Evolutionary conservation across 2,329 filamentous ascomycete species (phyloP).

Genomic region (Penicillium sp.): DNA sequence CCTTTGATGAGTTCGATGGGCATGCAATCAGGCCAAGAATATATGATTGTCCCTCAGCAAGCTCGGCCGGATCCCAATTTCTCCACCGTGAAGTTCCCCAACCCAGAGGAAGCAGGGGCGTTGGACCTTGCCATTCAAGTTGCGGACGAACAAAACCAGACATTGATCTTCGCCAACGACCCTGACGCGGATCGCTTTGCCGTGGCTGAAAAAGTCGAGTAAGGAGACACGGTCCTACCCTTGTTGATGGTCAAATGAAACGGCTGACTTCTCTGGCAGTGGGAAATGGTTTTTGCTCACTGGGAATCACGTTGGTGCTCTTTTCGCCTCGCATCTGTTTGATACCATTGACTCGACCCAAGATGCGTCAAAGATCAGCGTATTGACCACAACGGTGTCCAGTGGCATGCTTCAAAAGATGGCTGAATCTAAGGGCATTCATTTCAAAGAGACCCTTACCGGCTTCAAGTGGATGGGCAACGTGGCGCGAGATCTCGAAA

Average conservation of each 20-base stretch:
- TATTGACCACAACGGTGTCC: slow-evolving; percentile 59
- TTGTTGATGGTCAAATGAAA: background rate
- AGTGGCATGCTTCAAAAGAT: slow-evolving; percentile 57
- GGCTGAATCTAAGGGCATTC: slow-evolving; percentile 50
- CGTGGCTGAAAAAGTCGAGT: slow-evolving; percentile 52
- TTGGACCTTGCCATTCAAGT: slow-evolving; percentile 54
- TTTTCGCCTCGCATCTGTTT: slow-evolving; percentile 54
- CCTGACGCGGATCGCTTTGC: slow-evolving; percentile 62
- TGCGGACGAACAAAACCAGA: slow-evolving; percentile 45
- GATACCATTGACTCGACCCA: slow-evolving; percentile 38
- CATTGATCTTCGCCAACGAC: slow-evolving; percentile 56
- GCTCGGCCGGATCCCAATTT: slow-evolving; percentile 58
- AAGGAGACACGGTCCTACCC: slow-evolving; percentile 11
- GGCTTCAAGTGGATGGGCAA: slow-evolving; percentile 66
- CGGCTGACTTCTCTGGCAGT: slow-evolving; percentile 16
- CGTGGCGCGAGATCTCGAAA: slow-evolving; percentile 48
- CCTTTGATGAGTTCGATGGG: slow-evolving; percentile 29
- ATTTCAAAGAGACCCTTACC: slow-evolving; percentile 57
- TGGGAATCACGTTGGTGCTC: slow-evolving; percentile 59
- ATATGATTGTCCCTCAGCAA: slow-evolving; percentile 40
- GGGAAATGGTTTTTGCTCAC: slow-evolving; percentile 56
- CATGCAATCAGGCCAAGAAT: slow-evolving; percentile 22
- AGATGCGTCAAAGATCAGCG: slow-evolving; percentile 41
- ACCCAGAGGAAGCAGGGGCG: slow-evolving; percentile 60
- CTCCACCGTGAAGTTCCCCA: slow-evolving; percentile 59